These are phyloP conservation scores for Inonotus obliquus DNA, from an alignment of 1,284 basidiomycete species.

Conservation along the genomic window DNA sequence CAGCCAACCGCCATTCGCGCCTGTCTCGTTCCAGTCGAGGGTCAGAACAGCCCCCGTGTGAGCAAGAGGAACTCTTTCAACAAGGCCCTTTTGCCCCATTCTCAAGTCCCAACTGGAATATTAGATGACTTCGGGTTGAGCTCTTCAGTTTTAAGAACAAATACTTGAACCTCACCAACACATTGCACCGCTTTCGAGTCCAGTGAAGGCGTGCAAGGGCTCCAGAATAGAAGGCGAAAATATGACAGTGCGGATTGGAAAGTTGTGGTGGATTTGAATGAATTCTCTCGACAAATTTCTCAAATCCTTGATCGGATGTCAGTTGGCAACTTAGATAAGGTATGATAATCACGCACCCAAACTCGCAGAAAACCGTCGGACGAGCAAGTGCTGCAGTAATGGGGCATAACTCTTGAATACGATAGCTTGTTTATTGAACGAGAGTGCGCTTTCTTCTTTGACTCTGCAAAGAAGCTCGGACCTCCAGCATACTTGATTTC, in stretches of 20 bases:
- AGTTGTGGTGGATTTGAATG: conserved; percentile 70
- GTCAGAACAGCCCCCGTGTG: conserved; percentile 74
- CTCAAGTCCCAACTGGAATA: conserved; percentile 72
- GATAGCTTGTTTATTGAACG: conserved; percentile 73
- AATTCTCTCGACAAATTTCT: conserved; percentile 65
- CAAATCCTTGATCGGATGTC: conserved; percentile 55
- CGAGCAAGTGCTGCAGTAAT: conserved; percentile 78
- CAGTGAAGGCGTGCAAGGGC: conserved; percentile 68
- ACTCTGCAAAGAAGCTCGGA: conserved; percentile 40
- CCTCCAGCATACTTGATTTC: conserved; percentile 9
- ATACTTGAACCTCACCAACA: conserved; percentile 37
- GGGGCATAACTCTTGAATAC: conserved; percentile 54
- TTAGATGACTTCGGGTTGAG: neutral
- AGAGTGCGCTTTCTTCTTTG: conserved; percentile 67
- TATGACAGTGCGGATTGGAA: conserved; percentile 64
- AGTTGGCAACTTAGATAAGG: neutral
- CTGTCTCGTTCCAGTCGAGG: conserved; percentile 66
- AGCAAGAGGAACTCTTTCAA: conserved; percentile 74
- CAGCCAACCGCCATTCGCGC: conserved; percentile 65
- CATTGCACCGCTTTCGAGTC: conserved; percentile 75
- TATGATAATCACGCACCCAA: conserved; percentile 54
- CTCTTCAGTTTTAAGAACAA: neutral
- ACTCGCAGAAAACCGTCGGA: conserved; percentile 79
- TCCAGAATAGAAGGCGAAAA: conserved; percentile 65
- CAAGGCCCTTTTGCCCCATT: conserved; percentile 62